phyloP scores from a whole-genome alignment of 345 rosid species.

The Garcia nutans region DNA sequence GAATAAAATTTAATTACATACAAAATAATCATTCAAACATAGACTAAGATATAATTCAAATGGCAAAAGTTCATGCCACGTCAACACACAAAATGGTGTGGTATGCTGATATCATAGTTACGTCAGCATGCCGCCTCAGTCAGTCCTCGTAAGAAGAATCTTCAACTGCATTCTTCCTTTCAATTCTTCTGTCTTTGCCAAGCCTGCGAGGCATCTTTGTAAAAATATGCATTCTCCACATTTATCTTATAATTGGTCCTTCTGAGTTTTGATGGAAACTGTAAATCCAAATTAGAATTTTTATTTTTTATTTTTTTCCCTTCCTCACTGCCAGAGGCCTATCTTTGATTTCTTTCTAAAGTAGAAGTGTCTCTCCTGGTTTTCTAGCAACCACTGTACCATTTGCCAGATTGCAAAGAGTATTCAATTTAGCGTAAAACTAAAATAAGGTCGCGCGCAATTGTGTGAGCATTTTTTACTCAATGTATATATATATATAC shows the following conservation, averaged over 20 bases:
- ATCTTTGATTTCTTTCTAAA: constrained; percentile 75
- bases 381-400: constrained; percentile 75
- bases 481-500: too few relatives aligned
- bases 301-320: constrained; percentile 20
- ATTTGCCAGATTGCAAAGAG: constrained; percentile 74
- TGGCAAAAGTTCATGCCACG: too few relatives aligned
- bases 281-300: constrained; percentile 5
- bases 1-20: too few relatives aligned
- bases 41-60: too few relatives aligned
- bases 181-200: constrained; percentile 55
- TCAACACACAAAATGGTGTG: too few relatives aligned
- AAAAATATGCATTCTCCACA: constrained; percentile 84
- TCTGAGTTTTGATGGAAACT: too few relatives aligned
- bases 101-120: too few relatives aligned
- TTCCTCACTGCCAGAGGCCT: constrained; percentile 35
- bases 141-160: too few relatives aligned
- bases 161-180: constrained; percentile 85
- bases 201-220: constrained; percentile 86
- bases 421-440: constrained; percentile 63
- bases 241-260: constrained; percentile 44
- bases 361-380: constrained; percentile 81
- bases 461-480: too few relatives aligned
- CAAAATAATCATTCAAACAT: too few relatives aligned
- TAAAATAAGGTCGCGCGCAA: too few relatives aligned
- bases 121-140: too few relatives aligned